Base-by-base conservation (phyloP, 257 asterid genomes). In the Nicotiana attenuata region DNA sequence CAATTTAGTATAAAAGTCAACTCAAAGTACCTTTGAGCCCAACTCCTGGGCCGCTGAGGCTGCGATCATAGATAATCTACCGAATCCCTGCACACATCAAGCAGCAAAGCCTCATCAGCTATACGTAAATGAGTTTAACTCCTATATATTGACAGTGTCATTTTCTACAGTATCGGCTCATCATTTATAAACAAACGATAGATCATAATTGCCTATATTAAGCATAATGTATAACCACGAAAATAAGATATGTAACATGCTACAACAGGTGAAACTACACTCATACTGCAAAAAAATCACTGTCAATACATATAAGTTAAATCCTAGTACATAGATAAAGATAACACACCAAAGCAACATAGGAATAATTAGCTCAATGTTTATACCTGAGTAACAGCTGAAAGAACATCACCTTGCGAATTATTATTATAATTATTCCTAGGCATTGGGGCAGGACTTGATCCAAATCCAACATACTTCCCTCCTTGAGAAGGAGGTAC, bases 401-500 rank as follows among this genome's bases (percentile, higher is more conserved):
- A 92, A 50, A 93, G 85, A 45, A 93, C 99, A 89, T 95, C 99
- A 20, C 90, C 94, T 66, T 91, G 91, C 13, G 86, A 38, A 80
- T 65, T 65, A 24, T 80, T 75, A 24, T 80, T 29, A 65, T 19
- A 24, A 50, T 50, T 73, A 78, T 87, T 90, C 87, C 82, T 80
- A 0, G 87, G 88, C 73, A 88, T 2, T 0, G 94, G 92, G 7
- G 85, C 81, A 10, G 94, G 92, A 85, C 64, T 89, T 8, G 99
- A 92, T 55, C 99, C 98, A 80, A 93, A 95, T 35, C 99, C 99
- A 14, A 95, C 97, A 83, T 92, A 95, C 89, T 95, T 95, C 76
- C 98, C 99, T 7, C 98, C 99, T 83, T 93, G 94, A n/a, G 99
- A 93, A 9, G 99, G 99, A 10, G 93, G 98, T 71, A 95, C 65